Percentiles rank a stretch among this genome's conserved stretches.
Conservation (phyloP, 805 yeast genomes). For the Torulaspora microellipsoides region DNA sequence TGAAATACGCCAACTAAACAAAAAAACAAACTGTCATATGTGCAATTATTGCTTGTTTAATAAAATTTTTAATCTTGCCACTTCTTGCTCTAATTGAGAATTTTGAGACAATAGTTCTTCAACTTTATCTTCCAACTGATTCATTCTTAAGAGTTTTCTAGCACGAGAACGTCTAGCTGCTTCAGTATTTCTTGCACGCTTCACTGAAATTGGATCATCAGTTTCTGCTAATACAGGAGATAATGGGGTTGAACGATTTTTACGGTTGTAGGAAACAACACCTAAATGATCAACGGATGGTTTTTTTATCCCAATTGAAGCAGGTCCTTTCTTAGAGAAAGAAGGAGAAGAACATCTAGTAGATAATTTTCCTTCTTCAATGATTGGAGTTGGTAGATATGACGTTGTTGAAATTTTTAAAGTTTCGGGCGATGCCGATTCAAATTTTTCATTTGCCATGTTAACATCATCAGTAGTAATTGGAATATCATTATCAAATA, state of each 20-base stretch:
- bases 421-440: too few relatives aligned
- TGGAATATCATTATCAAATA: constrained; percentile 46
- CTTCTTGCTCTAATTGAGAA: constrained; percentile 56
- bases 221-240: constrained; percentile 59
- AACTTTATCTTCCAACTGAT: constrained; percentile 73
- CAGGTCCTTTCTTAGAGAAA: background rate
- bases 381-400: constrained; percentile 33
- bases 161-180: constrained; percentile 96
- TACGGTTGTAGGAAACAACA: constrained; percentile 69
- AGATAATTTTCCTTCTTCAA: constrained; percentile 26
- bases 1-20: background rate
- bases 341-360: constrained; percentile 8
- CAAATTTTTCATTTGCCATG: constrained; percentile 16
- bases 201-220: constrained; percentile 65
- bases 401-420: constrained; percentile 15
- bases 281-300: constrained; percentile 65
- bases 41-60: constrained; percentile 22
- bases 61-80: constrained; percentile 51
- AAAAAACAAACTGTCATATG: background rate
- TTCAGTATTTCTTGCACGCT: constrained; percentile 92
- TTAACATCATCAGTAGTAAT: constrained; percentile 37
- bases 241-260: constrained; percentile 68
- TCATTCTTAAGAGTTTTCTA: constrained; percentile 83
- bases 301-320: background rate
- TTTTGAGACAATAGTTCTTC: constrained; percentile 59